These are phyloP conservation scores for Lentinula raphanica DNA, from an alignment of 768 basidiomycete species.

Conservation along the genomic window DNA sequence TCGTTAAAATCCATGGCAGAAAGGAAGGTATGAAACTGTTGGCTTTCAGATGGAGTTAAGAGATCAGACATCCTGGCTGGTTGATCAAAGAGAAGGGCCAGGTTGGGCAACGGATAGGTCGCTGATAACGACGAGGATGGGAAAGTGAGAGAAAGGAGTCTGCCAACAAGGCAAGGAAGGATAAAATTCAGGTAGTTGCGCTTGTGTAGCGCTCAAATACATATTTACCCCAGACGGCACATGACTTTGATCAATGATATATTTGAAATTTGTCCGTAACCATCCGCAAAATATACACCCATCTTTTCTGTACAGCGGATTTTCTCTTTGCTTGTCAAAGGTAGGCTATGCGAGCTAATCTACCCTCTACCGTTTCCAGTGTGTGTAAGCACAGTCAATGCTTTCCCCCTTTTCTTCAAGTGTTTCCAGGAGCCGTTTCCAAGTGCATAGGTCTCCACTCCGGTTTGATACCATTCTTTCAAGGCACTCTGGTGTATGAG, in stretches of 20 bases:
- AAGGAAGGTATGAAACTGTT: slow-evolving; percentile 67
- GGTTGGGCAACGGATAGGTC: slow-evolving; percentile 2
- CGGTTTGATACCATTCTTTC: background rate
- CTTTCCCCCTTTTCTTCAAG: background rate
- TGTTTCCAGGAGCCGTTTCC: background rate
- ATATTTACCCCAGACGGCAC: background rate
- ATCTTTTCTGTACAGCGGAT: background rate
- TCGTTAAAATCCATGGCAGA: slow-evolving; percentile 43
- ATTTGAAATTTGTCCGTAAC: background rate
- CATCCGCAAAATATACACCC: background rate
- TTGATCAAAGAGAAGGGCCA: slow-evolving; percentile 6
- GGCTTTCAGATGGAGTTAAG: slow-evolving; percentile 60
- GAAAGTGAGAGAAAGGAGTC: background rate
- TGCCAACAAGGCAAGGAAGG: background rate
- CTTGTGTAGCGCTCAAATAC: background rate
- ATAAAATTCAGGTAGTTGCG: background rate
- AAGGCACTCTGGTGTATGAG: background rate
- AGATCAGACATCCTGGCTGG: slow-evolving; percentile 42
- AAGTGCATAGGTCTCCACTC: slow-evolving; percentile 4
- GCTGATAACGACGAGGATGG: background rate
- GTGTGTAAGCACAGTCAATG: background rate
- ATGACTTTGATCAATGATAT: background rate
- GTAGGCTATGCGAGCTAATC: background rate
- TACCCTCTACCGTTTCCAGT: no score
- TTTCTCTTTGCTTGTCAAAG: background rate